Evolutionary conservation across 768 basidiomycete genomes (phyloP).

Genomic region (Russula griseocarnosa): DNA sequence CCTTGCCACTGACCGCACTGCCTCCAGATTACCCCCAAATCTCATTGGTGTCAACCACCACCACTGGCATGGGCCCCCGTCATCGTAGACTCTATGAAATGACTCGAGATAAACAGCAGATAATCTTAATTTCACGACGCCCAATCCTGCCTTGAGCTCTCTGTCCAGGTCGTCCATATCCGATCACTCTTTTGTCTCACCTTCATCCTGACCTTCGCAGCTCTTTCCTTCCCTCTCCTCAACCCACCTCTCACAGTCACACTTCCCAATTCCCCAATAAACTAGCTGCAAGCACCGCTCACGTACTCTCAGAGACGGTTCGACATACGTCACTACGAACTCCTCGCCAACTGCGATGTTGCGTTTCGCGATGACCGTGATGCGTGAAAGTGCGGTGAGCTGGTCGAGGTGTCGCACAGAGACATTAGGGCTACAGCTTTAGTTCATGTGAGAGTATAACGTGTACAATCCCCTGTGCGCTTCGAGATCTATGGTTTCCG

Average conservation of each 20-base stretch:
- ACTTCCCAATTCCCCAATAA: slow-evolving; percentile 74
- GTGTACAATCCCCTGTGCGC: slow-evolving; percentile 83
- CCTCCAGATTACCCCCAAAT: no score
- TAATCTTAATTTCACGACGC: slow-evolving; percentile 35
- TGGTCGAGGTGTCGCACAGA: slow-evolving; percentile 75
- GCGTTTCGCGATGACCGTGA: slow-evolving; percentile 65
- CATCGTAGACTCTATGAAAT: no score
- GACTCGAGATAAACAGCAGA: no score
- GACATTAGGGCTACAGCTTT: slow-evolving; percentile 74
- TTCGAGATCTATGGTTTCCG: slow-evolving; percentile 56
- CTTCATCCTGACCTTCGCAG: not conserved
- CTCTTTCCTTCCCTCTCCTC: slow-evolving; percentile 41
- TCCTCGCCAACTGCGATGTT: slow-evolving; percentile 70
- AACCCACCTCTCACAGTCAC: slow-evolving; percentile 63
- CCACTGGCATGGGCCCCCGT: no score
- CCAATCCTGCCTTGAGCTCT: slow-evolving; percentile 62
- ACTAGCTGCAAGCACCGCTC: slow-evolving; percentile 51
- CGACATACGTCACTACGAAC: slow-evolving; percentile 72
- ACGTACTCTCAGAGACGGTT: slow-evolving; percentile 49
- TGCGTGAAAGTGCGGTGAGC: slow-evolving; percentile 63
- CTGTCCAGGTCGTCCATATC: slow-evolving; percentile 47
- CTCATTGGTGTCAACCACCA: no score
- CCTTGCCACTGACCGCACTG: no score
- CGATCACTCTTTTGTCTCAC: slow-evolving; percentile 27
- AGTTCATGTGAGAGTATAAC: slow-evolving; percentile 85